Conservation (phyloP, 805 yeast genomes). For the Kuraishia hungarica region DNA sequence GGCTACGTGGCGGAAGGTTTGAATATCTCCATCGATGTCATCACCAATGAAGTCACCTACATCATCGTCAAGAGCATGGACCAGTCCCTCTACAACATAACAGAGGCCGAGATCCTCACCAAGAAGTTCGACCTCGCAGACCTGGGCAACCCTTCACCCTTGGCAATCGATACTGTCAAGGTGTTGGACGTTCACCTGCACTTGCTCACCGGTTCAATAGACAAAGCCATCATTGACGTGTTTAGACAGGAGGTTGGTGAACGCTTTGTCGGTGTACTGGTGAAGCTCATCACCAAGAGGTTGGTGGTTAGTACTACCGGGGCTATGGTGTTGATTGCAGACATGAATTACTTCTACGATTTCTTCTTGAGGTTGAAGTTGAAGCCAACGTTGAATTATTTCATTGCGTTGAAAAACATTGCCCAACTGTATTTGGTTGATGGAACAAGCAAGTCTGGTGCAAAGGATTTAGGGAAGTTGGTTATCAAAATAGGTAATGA, state of each 20-base stretch:
- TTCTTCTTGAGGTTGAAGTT: constrained; percentile 59
- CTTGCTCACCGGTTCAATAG: constrained; percentile 71
- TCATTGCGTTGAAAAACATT: constrained; percentile 74
- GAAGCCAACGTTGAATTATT: constrained; percentile 65
- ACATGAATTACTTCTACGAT: constrained; percentile 68
- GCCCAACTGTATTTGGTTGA: constrained; percentile 74
- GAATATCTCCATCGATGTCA: constrained; percentile 83
- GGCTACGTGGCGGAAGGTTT: constrained; percentile 88
- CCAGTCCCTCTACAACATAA: constrained; percentile 47
- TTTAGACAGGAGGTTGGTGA: constrained; percentile 93
- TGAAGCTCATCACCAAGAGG: constrained; percentile 67
- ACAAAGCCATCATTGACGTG: constrained; percentile 79
- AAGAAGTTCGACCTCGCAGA: constrained; percentile 13
- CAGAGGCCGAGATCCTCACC: constrained; percentile 8
- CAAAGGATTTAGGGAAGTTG: constrained; percentile 76
- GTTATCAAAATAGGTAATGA: constrained; percentile 79
- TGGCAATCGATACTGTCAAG: constrained; percentile 55
- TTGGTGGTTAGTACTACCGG: constrained; percentile 68
- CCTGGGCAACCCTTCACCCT: constrained; percentile 35
- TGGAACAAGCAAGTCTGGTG: constrained; percentile 50
- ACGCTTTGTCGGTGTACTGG: constrained; percentile 67
- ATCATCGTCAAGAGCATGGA: constrained; percentile 13
- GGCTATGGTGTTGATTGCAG: constrained; percentile 74
- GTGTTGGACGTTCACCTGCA: constrained; percentile 64
- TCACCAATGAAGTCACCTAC: constrained; percentile 60